A percentile compares a stretch with the other conserved stretches of the same genome.
phyloP scores from a whole-genome alignment of 139 green algal species.

The Dunaliella primolecta region DNA sequence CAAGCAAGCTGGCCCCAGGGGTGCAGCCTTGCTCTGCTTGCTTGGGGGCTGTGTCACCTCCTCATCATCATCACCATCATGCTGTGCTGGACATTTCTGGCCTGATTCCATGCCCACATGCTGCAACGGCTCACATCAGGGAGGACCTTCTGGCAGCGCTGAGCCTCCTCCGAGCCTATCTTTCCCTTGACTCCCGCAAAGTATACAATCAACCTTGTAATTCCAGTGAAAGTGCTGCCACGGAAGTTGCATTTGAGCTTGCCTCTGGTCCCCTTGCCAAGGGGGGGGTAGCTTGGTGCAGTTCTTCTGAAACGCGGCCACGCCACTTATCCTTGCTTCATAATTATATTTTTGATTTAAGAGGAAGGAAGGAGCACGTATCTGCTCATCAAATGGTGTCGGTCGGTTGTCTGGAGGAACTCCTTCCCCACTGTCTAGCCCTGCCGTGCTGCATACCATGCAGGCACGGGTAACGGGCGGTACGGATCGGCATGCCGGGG shows the following conservation, averaged over 20 bases:
- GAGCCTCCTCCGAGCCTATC: not conserved
- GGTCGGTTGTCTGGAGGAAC: no score
- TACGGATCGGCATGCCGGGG: no score
- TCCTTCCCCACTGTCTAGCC: no score
- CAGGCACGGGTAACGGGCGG: no score
- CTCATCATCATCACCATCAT: not conserved
- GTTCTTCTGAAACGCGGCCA: no score
- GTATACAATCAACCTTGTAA: not conserved
- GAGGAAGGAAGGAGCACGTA: no score
- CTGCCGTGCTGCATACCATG: no score
- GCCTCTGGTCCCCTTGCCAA: not conserved
- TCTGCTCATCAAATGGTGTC: no score
- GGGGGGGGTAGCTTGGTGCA: no score
- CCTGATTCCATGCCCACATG: not conserved
- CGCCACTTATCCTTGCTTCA: no score
- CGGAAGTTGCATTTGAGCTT: not conserved
- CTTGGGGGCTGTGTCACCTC: not conserved
- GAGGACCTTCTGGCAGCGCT: not conserved
- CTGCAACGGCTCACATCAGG: not conserved
- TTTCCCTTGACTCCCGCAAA: not conserved
- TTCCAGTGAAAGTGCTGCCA: not conserved
- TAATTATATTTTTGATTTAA: no score
- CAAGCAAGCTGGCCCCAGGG: not conserved
- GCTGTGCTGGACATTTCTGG: not conserved
- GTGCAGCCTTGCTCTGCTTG: not conserved